Evolutionary conservation across 192 early-diverging fungal species (phyloP), one percentile per base, ranked within the genome.

Genomic region (Pilaira anomala): DNA sequence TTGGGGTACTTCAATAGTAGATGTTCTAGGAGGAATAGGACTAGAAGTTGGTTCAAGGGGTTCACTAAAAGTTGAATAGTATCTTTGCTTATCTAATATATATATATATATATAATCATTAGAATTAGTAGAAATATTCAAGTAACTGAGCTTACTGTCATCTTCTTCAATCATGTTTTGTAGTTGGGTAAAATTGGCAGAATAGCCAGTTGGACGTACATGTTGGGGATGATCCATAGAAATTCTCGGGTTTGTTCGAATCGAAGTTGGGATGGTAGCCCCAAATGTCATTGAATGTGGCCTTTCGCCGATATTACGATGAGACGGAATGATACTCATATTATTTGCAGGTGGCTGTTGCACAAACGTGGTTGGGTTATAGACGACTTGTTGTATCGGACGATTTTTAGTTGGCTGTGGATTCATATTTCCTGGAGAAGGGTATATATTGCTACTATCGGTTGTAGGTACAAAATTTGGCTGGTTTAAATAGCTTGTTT

Each of bases 261-360:
- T 42, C 14, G 56, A 33, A 16, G 56, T 7, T 6, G 13, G 44
- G 18, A 46, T 46, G 16, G 44, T 0, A 1, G 56, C 56, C 1
- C 56, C 56, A 41, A 42, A 58, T 19, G 56, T 58, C 56, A 58
- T 58, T 12, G 56, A 58, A 16, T 58, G 56, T 3, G 56, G 56
- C 13, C 56, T 36, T 22, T 46, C 44, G 2, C 12, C 41, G 7
- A 58, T 58, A 58, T 16, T 19, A 5, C 24, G 55, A 18, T 26
- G 30, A 13, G 55, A 36, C 0, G 18, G 36, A 36, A 36, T 36
- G 33, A 36, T 42, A 12, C 36, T 24, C 39, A 58, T 40, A 18
- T 58, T 36, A 41, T 28, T 36, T 25, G 56, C 22, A 7, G 39
- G 7, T 21, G 56, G 19, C 21, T 42, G 33, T 36, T 36, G 33